Evolutionary conservation across 179 eudicot species (phyloP).

Genomic region (Beta macrorhiza): DNA sequence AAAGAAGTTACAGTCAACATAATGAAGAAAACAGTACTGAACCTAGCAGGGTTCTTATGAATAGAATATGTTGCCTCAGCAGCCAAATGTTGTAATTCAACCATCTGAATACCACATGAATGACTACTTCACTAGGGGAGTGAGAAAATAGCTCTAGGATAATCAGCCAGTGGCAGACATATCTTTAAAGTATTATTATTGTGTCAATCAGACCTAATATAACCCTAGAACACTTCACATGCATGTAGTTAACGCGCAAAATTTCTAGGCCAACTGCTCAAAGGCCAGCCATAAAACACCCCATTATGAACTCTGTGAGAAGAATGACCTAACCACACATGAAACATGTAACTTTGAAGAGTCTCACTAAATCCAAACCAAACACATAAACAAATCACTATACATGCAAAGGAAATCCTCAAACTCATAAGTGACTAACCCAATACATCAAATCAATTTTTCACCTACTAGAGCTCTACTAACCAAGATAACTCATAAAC

Average conservation of each 20-base stretch:
- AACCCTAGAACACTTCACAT: neutral
- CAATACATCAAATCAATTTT: neutral
- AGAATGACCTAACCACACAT: neutral
- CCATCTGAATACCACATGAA: neutral
- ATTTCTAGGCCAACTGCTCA: neutral
- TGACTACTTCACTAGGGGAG: neutral
- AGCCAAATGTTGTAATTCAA: slow-evolving; percentile 7
- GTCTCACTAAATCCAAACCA: neutral
- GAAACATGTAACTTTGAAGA: neutral
- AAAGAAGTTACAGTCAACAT: neutral
- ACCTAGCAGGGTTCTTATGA: neutral
- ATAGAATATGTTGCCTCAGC: slow-evolving; percentile 8
- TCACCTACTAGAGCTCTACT: slow-evolving; percentile 1
- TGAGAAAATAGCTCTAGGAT: neutral
- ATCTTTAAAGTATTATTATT: neutral
- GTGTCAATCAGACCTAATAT: neutral
- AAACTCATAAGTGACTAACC: slow-evolving; percentile 1
- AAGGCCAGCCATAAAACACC: neutral
- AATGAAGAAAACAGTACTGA: neutral
- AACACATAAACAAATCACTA: neutral
- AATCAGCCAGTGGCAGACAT: neutral
- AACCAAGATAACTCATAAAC: neutral
- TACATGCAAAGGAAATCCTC: slow-evolving; percentile 2
- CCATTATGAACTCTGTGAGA: neutral
- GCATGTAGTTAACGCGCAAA: neutral